These are phyloP conservation scores for Globisporangium irregulare DNA, from an alignment of 352 stramenopile genomes.

Conservation along the genomic window DNA sequence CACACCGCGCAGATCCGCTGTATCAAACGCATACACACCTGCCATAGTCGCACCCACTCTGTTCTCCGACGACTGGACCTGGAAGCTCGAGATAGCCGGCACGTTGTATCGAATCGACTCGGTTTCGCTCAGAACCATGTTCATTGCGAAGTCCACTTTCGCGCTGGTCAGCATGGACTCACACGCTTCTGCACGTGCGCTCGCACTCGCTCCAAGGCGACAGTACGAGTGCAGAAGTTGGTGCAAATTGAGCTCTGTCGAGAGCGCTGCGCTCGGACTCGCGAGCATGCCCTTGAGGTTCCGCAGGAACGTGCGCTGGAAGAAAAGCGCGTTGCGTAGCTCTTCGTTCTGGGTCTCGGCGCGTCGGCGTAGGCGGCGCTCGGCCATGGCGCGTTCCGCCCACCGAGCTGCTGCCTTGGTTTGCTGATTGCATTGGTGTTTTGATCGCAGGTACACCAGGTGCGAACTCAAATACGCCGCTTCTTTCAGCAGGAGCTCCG, in stretches of 20 bases:
- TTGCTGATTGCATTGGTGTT: not conserved
- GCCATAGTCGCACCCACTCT: constrained; percentile 4
- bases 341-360: constrained; percentile 2
- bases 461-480: not conserved
- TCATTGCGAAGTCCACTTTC: constrained; percentile 7
- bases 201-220: not conserved
- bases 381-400: not conserved
- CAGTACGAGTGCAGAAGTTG: constrained; percentile 11
- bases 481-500: not conserved
- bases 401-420: not conserved
- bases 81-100: not conserved
- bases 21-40: constrained; percentile 1
- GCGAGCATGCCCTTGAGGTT: constrained; percentile 12
- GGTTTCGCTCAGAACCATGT: constrained; percentile 6
- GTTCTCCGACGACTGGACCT: not conserved
- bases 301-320: constrained; percentile 5
- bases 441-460: not conserved
- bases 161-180: constrained; percentile 3
- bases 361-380: not conserved
- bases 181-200: not conserved
- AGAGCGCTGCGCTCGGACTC: not conserved
- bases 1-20: not conserved
- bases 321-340: constrained; percentile 2
- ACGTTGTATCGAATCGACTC: not conserved
- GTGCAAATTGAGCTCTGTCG: constrained; percentile 8